A percentile compares a stretch with the other conserved stretches of the same genome.
Evolutionary conservation across 2,329 filamentous ascomycete species (phyloP).

Genomic region (Cladorrhinum sp.): DNA sequence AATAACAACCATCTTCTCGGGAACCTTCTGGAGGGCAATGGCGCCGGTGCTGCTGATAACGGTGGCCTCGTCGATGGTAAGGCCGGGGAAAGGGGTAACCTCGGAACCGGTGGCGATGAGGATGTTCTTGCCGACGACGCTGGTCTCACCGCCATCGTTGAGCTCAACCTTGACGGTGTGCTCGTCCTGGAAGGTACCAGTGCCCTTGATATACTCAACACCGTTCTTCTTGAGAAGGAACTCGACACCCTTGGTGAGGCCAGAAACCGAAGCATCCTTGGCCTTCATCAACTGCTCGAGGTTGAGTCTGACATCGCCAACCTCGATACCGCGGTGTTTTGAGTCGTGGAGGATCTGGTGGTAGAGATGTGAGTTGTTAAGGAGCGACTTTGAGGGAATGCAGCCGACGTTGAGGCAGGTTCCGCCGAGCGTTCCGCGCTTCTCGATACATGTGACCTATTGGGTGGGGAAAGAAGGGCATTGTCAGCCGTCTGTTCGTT

Average conservation of each 20-base stretch:
- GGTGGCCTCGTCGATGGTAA: constrained; percentile 95
- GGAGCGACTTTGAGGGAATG: constrained; percentile 97
- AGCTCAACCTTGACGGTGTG: constrained; percentile 89
- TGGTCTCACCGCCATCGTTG: constrained; percentile 86
- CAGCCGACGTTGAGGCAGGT: constrained; percentile 99
- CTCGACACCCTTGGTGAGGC: constrained; percentile 95
- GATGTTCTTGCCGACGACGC: constrained; percentile 90
- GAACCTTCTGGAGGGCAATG: constrained; percentile 82
- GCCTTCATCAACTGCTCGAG: constrained; percentile 96
- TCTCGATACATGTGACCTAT: constrained; percentile 95
- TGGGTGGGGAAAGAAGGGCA: background rate
- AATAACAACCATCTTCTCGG: constrained; percentile 95
- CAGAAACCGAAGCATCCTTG: constrained; percentile 85
- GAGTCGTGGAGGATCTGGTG: constrained; percentile 96
- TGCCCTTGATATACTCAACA: constrained; percentile 95
- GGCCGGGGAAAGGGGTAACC: constrained; percentile 90
- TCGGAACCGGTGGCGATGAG: constrained; percentile 95
- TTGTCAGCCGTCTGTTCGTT: constrained; percentile 3
- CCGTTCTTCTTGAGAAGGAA: constrained; percentile 99
- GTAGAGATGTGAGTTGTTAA: constrained; percentile 99
- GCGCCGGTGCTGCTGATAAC: constrained; percentile 96
- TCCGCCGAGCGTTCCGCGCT: constrained; percentile 89
- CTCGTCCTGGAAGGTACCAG: constrained; percentile 81
- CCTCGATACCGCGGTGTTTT: constrained; percentile 95
- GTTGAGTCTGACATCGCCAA: constrained; percentile 96